Evolutionary conservation across 1,284 basidiomycete genomes (phyloP).

Genomic region (Apiotrichum laibachii): DNA sequence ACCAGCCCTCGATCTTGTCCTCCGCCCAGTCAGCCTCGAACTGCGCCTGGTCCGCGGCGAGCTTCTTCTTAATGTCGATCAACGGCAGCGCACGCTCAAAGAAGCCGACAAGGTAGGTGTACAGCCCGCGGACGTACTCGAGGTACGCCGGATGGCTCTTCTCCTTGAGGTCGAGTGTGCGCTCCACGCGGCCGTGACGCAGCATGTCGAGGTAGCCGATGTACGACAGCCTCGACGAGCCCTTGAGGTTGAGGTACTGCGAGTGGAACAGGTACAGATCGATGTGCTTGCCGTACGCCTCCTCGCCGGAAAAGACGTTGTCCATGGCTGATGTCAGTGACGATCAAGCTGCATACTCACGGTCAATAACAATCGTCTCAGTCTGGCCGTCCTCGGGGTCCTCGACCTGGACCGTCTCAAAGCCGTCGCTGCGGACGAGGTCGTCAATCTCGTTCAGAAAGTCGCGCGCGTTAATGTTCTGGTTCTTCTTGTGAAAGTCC

Average conservation of each 20-base stretch:
- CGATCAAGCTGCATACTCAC: slow-evolving; percentile 43
- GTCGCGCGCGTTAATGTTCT: slow-evolving; percentile 73
- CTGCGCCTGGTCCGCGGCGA: slow-evolving; percentile 62
- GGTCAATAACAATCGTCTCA: slow-evolving; percentile 60
- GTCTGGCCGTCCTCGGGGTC: slow-evolving; percentile 54
- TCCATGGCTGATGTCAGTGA: slow-evolving; percentile 64
- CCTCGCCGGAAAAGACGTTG: slow-evolving; percentile 90
- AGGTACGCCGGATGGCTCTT: slow-evolving; percentile 74
- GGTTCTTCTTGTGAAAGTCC: slow-evolving; percentile 94
- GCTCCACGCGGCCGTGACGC: slow-evolving; percentile 50
- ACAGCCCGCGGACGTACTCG: slow-evolving; percentile 76
- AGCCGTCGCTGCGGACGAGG: slow-evolving; percentile 55
- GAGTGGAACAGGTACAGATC: slow-evolving; percentile 88
- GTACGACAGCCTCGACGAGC: slow-evolving; percentile 75
- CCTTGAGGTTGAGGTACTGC: slow-evolving; percentile 84
- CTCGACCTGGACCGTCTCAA: slow-evolving; percentile 56
- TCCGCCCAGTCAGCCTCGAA: slow-evolving; percentile 80
- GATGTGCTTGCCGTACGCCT: slow-evolving; percentile 88
- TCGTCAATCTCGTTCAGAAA: slow-evolving; percentile 77
- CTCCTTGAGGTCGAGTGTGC: slow-evolving; percentile 69
- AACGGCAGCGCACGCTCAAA: slow-evolving; percentile 83
- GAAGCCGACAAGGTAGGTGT: slow-evolving; percentile 82
- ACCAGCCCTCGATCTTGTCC: slow-evolving; percentile 74
- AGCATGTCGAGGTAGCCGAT: slow-evolving; percentile 88
- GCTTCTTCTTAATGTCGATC: slow-evolving; percentile 70